A percentile compares a stretch with the other conserved stretches of the same genome.
phyloP scores from a whole-genome alignment of 768 basidiomycete genomes.

The Agrocybe chaxingu region DNA sequence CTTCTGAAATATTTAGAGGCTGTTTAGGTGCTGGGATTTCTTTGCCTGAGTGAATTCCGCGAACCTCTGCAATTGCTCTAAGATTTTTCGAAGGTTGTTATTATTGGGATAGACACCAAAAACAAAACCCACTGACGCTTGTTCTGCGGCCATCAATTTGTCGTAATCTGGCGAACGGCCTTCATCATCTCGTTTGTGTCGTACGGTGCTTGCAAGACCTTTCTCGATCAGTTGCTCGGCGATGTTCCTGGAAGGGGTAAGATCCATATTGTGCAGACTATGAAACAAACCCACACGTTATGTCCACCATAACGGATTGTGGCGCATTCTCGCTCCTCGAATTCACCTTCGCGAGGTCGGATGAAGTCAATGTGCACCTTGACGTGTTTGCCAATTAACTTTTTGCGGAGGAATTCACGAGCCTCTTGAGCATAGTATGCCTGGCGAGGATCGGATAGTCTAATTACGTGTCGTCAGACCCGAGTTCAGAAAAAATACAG shows the following conservation, averaged over 20 bases:
- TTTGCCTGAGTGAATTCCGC: conserved; percentile 92
- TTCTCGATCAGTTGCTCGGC: conserved; percentile 93
- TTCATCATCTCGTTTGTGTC: conserved; percentile 94
- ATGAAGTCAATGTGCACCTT: conserved; percentile 86
- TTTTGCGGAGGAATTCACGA: conserved; percentile 88
- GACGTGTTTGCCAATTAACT: conserved; percentile 86
- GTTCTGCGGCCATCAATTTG: conserved; percentile 93
- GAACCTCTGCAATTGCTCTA: conserved; percentile 73
- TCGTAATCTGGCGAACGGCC: conserved; percentile 95
- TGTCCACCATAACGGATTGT: conserved; percentile 84
- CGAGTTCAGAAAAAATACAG: not conserved
- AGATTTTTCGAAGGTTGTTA: not conserved
- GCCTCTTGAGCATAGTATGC: conserved; percentile 89
- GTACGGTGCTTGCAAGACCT: conserved; percentile 83
- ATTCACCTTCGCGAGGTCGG: conserved; percentile 90
- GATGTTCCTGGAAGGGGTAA: conserved; percentile 58
- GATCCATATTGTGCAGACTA: not conserved
- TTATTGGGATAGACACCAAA: not conserved
- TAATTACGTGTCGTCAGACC: conserved; percentile 22
- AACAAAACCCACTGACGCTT: conserved; percentile 53
- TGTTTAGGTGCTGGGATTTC: conserved; percentile 76
- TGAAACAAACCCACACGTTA: conserved; percentile 55
- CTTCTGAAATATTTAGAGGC: conserved; percentile 92
- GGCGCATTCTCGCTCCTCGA: conserved; percentile 88
- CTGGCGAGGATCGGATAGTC: conserved; percentile 82